These are phyloP conservation scores for Letharia columbiana DNA, from an alignment of 495 filamentous ascomycete genomes.

Conservation along the genomic window DNA sequence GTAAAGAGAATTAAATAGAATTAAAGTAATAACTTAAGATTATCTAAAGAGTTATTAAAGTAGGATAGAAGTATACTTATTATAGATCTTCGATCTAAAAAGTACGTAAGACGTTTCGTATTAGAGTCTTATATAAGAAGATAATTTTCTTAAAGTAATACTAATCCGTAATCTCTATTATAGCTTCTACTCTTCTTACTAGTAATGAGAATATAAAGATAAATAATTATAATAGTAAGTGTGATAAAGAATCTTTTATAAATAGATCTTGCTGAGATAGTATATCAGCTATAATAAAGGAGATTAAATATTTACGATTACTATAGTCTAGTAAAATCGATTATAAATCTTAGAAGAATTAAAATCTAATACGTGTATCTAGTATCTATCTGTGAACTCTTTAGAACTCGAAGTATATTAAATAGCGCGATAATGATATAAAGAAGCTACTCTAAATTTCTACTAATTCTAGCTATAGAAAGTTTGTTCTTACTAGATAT, in stretches of 20 bases:
- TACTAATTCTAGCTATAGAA: slow-evolving; percentile 39
- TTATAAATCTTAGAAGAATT: slow-evolving; percentile 22
- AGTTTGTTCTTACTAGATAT: slow-evolving; percentile 35
- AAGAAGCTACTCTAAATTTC: slow-evolving; percentile 37
- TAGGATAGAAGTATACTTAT: too few relatives aligned
- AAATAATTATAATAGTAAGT: neutral
- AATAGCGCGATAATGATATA: slow-evolving; percentile 24
- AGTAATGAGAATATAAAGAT: neutral
- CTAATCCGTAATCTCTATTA: neutral
- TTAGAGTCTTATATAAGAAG: too few relatives aligned
- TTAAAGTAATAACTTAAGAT: too few relatives aligned
- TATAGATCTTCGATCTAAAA: too few relatives aligned
- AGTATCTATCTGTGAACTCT: slow-evolving; percentile 24
- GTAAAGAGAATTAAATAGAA: too few relatives aligned
- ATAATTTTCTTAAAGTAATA: neutral
- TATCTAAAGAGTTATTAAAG: too few relatives aligned
- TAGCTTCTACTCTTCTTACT: neutral
- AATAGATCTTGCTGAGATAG: neutral
- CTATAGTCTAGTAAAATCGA: slow-evolving; percentile 8
- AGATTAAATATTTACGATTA: neutral
- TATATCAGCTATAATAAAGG: slow-evolving; percentile 1
- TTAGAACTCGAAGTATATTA: slow-evolving; percentile 28
- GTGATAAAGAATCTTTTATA: neutral
- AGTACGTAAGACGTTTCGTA: too few relatives aligned
- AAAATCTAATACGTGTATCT: slow-evolving; percentile 17